A percentile compares a stretch with the other conserved stretches of the same genome.
Evolutionary conservation across 345 rosid genomes (phyloP).

Genomic region (Tarenaya hassleriana): DNA sequence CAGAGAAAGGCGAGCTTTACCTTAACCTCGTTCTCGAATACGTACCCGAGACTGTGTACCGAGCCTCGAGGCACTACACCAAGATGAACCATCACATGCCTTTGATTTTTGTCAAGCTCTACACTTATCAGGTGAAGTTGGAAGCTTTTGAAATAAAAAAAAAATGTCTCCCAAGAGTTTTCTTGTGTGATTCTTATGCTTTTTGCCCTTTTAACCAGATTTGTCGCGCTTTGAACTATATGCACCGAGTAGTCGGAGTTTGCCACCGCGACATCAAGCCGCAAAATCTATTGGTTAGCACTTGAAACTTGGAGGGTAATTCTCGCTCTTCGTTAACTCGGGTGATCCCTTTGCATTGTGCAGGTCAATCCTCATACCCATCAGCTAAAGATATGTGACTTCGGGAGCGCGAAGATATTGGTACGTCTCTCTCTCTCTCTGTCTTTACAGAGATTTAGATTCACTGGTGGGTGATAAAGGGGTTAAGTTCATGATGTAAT

Average conservation of each 20-base stretch:
- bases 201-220: conserved; percentile 38
- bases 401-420: conserved; percentile 93
- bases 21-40: conserved; percentile 89
- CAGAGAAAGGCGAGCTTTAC: conserved; percentile 65
- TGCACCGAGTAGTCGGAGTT: conserved; percentile 71
- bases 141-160: no score
- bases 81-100: conserved; percentile 77
- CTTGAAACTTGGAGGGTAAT: conserved; percentile 1
- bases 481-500: neutral
- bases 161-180: neutral
- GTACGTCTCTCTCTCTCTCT: no score
- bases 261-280: conserved; percentile 97
- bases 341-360: conserved; percentile 12
- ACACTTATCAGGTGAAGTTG: conserved; percentile 84
- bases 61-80: conserved; percentile 63
- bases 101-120: conserved; percentile 64
- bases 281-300: conserved; percentile 74
- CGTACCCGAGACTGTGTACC: conserved; percentile 71
- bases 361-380: conserved; percentile 81
- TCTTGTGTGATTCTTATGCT: neutral
- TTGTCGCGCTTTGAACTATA: conserved; percentile 76
- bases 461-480: neutral
- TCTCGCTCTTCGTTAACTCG: neutral
- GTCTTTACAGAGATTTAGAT: neutral
- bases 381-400: conserved; percentile 84